Conservation (phyloP, 2,329 filamentous ascomycete genomes). For the Cercospora janseana region DNA sequence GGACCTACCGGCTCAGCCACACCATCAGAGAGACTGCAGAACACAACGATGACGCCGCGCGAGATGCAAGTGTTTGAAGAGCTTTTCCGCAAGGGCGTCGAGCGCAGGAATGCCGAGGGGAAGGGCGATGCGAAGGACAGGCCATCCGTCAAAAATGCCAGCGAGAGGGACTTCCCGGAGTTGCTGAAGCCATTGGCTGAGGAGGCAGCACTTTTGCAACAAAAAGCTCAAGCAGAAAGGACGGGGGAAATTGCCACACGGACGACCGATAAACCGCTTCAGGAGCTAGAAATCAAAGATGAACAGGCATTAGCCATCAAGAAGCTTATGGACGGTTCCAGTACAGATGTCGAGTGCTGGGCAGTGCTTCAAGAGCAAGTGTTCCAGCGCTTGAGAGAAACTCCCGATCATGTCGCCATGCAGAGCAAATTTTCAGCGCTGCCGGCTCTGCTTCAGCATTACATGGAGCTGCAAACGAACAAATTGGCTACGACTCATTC, state of each 20-base stretch:
- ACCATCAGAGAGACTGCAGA: slow-evolving; percentile 16
- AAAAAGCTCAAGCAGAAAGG: slow-evolving; percentile 3
- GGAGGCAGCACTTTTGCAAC: slow-evolving; percentile 20
- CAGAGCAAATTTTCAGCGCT: slow-evolving; percentile 13
- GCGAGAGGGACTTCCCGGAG: slow-evolving; percentile 22
- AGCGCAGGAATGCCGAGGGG: slow-evolving; percentile 6
- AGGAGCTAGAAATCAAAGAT: slow-evolving; percentile 16
- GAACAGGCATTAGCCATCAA: slow-evolving; percentile 47
- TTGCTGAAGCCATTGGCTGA: slow-evolving; percentile 25
- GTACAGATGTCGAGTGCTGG: slow-evolving; percentile 66
- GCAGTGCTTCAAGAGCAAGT: slow-evolving; percentile 64
- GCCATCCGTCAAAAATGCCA: not conserved
- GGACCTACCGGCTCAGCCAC: slow-evolving; percentile 11
- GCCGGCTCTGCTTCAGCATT: slow-evolving; percentile 25
- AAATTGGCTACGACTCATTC: slow-evolving; percentile 59
- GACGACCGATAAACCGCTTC: not conserved
- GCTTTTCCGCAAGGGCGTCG: slow-evolving; percentile 19
- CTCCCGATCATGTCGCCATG: not conserved
- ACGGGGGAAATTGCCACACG: not conserved
- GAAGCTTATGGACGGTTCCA: slow-evolving; percentile 53
- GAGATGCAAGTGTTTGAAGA: slow-evolving; percentile 25
- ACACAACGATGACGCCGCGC: slow-evolving; percentile 26
- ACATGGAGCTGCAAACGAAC: slow-evolving; percentile 41
- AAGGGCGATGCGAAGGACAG: not conserved
- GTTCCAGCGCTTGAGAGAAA: slow-evolving; percentile 47